phyloP scores from a whole-genome alignment of 805 yeast genomes.

The Barnettozyma vustinii region DNA sequence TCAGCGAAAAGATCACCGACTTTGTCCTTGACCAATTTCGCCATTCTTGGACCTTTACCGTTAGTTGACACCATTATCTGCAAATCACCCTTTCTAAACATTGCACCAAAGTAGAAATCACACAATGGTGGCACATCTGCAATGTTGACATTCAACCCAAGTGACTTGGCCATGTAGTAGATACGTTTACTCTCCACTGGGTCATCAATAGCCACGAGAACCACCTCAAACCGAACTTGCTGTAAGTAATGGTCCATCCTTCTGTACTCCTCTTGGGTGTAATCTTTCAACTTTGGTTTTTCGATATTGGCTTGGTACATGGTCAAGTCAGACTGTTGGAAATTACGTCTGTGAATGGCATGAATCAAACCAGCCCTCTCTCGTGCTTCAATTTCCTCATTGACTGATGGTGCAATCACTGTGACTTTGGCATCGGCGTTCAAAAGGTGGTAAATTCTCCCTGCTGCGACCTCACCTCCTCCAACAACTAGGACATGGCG shows the following conservation, averaged over 20 bases:
- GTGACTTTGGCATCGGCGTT: constrained; percentile 69
- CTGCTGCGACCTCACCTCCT: constrained; percentile 71
- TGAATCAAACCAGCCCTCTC: constrained; percentile 37
- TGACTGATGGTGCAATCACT: constrained; percentile 45
- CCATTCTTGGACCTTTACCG: constrained; percentile 75
- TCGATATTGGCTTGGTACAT: constrained; percentile 36
- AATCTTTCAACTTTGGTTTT: constrained; percentile 9
- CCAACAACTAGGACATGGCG: constrained; percentile 70
- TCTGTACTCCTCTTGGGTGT: constrained; percentile 19
- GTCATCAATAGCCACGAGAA: constrained; percentile 72
- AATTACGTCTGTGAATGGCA: constrained; percentile 39
- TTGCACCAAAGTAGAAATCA: constrained; percentile 82
- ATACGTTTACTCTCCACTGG: constrained; percentile 52
- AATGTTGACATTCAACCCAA: constrained; percentile 61
- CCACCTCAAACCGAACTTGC: constrained; percentile 47
- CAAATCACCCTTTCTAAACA: constrained; percentile 63
- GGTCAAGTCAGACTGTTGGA: constrained; percentile 40
- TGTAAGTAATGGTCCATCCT: constrained; percentile 28
- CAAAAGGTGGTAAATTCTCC: constrained; percentile 60
- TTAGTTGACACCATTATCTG: constrained; percentile 82
- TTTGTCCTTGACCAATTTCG: constrained; percentile 53
- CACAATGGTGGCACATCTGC: constrained; percentile 84
- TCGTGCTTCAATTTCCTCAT: constrained; percentile 31
- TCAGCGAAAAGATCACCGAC: constrained; percentile 39
- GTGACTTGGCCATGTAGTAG: constrained; percentile 42